Percentiles rank a stretch among this genome's conserved stretches.
These are phyloP conservation scores for Fusarium temperatum DNA, from an alignment of 2,329 filamentous ascomycete genomes.

Conservation along the genomic window DNA sequence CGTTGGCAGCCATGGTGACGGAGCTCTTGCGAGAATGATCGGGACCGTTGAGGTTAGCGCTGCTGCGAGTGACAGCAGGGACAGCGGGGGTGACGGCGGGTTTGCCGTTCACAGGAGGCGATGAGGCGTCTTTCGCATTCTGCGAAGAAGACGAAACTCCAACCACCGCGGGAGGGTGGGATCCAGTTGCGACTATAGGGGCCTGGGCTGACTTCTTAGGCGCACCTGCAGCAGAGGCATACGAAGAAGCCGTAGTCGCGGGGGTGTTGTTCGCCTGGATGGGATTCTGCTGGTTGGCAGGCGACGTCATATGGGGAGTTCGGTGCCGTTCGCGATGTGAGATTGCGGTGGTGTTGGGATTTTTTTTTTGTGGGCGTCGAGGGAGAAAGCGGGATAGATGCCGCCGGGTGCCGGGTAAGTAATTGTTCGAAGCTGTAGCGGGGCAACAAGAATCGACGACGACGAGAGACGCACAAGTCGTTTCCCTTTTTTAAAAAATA, in stretches of 20 bases:
- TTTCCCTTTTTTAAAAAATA: not conserved
- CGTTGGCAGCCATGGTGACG: constrained; percentile 89
- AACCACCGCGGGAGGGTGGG: constrained; percentile 63
- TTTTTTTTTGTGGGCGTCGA: constrained; percentile 39
- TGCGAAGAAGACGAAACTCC: constrained; percentile 61
- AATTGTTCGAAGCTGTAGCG: constrained; percentile 37
- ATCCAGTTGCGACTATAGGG: constrained; percentile 68
- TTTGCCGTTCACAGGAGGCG: constrained; percentile 88
- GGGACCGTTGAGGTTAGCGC: constrained; percentile 73
- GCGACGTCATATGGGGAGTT: constrained; percentile 66
- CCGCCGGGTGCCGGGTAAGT: constrained; percentile 34
- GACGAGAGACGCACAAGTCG: constrained; percentile 21
- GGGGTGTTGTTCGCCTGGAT: constrained; percentile 66
- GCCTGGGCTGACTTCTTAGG: constrained; percentile 69
- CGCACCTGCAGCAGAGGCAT: constrained; percentile 73
- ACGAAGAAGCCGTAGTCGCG: constrained; percentile 67
- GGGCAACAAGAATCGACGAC: constrained; percentile 31
- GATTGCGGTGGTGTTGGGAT: constrained; percentile 34
- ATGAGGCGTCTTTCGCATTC: constrained; percentile 71
- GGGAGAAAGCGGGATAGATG: constrained; percentile 37
- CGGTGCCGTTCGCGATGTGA: constrained; percentile 44
- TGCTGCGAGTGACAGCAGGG: constrained; percentile 72
- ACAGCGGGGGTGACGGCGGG: constrained; percentile 74
- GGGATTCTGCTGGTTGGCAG: constrained; percentile 63
- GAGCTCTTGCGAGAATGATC: constrained; percentile 88